These are phyloP conservation scores for Platanthera zijinensis DNA, from an alignment of 106 monocot genomes.

Conservation along the genomic window DNA sequence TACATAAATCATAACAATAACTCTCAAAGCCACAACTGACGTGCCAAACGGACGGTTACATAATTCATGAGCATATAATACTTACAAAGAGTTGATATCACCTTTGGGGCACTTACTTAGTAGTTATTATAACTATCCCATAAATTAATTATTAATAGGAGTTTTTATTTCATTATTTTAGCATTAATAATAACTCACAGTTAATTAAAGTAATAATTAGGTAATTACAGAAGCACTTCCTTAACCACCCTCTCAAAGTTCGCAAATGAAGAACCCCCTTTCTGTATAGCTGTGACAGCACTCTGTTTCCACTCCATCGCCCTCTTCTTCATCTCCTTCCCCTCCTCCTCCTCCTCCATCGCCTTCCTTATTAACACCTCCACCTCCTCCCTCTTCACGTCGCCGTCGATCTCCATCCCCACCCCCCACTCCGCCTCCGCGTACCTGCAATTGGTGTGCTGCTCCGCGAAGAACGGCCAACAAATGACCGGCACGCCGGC, in stretches of 20 bases:
- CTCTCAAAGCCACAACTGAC: too few relatives aligned
- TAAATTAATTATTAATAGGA: too few relatives aligned
- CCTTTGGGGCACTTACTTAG: too few relatives aligned
- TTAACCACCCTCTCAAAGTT: neutral
- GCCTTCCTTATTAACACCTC: neutral
- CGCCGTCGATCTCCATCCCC: constrained; percentile 11
- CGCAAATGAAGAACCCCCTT: neutral
- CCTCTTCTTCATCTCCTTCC: constrained; percentile 1
- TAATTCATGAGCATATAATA: too few relatives aligned
- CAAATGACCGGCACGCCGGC: constrained; percentile 22
- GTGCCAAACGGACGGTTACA: too few relatives aligned
- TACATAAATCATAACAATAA: too few relatives aligned
- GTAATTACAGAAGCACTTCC: neutral
- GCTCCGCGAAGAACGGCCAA: constrained; percentile 29
- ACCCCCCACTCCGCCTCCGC: constrained; percentile 9
- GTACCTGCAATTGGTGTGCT: constrained; percentile 8
- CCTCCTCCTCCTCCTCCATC: neutral
- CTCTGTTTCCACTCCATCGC: constrained; percentile 13
- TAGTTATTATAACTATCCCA: too few relatives aligned
- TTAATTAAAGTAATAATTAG: too few relatives aligned
- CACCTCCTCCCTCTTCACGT: constrained; percentile 10
- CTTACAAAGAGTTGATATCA: too few relatives aligned
- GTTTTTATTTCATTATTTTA: too few relatives aligned
- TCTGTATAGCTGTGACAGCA: neutral
- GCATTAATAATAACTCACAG: too few relatives aligned